phyloP scores from a whole-genome alignment of 495 filamentous ascomycete genomes.

The Podospora tetraspora region DNA sequence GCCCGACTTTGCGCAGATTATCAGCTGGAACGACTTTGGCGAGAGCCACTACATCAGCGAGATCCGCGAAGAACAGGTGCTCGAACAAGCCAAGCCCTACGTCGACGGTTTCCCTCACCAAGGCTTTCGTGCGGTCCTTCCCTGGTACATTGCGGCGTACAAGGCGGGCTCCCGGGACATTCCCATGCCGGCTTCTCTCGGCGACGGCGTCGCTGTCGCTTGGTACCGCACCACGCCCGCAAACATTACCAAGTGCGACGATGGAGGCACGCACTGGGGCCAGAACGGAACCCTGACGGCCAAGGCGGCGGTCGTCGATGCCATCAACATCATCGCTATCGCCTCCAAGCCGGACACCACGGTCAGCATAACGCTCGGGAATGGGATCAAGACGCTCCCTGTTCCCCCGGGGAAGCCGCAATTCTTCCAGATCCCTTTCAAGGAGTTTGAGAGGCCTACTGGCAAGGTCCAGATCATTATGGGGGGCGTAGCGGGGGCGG shows the following conservation, averaged over 20 bases:
- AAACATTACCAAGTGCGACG: constrained; percentile 3
- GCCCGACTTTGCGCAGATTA: constrained; percentile 35
- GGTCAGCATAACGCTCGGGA: not conserved
- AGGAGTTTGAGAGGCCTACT: not conserved
- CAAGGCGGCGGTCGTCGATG: constrained; percentile 6
- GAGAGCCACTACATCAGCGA: constrained; percentile 48
- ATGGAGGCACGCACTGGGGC: constrained; percentile 13
- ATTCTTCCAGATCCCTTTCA: not conserved
- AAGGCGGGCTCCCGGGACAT: constrained; percentile 42
- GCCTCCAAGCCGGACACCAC: not conserved
- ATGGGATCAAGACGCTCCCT: not conserved
- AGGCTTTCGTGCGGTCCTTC: constrained; percentile 41
- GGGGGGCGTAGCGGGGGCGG: not conserved
- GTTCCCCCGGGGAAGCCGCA: not conserved
- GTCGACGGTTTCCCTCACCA: constrained; percentile 34
- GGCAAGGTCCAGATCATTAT: not conserved
- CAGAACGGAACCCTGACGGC: constrained; percentile 7
- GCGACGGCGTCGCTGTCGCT: constrained; percentile 7
- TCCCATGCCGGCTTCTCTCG: constrained; percentile 25
- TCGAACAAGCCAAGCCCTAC: constrained; percentile 25
- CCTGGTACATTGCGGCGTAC: constrained; percentile 58
- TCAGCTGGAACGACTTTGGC: constrained; percentile 37
- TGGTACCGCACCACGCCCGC: constrained; percentile 15
- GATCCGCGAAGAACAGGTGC: constrained; percentile 41
- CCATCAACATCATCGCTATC: constrained; percentile 12